These are phyloP conservation scores for Astraeus odoratus DNA, from an alignment of 768 basidiomycete genomes.

Conservation along the genomic window DNA sequence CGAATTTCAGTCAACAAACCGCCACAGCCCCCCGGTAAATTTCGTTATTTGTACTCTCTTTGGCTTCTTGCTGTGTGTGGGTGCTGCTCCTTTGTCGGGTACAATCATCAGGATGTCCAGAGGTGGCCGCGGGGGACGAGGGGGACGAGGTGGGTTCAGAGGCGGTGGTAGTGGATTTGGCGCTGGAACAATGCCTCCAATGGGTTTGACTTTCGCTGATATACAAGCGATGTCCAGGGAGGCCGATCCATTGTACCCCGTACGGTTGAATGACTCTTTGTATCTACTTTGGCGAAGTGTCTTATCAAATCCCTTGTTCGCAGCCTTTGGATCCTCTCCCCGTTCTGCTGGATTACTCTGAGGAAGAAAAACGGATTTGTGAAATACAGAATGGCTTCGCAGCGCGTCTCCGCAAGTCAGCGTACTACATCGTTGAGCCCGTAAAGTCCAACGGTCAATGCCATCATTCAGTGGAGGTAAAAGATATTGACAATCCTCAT, in stretches of 20 bases:
- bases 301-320: conserved; percentile 10
- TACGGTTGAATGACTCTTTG: conserved; percentile 35
- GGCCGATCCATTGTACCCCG: conserved; percentile 74
- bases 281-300: conserved; percentile 12
- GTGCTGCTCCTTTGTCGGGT: no score
- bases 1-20: conserved; percentile 4
- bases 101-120: conserved; percentile 37
- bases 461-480: background rate
- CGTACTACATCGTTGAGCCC: conserved; percentile 69
- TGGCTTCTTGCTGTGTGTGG: no score
- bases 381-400: conserved; percentile 64
- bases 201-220: conserved; percentile 78
- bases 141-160: conserved; percentile 58
- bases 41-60: no score
- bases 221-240: conserved; percentile 72
- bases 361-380: conserved; percentile 59
- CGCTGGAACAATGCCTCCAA: conserved; percentile 45
- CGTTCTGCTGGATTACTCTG: conserved; percentile 56
- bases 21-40: background rate
- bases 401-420: conserved; percentile 56
- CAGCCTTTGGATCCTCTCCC: conserved; percentile 64
- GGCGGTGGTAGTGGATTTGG: conserved; percentile 34
- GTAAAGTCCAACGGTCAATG: conserved; percentile 53
- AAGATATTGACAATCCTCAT: conserved; percentile 3
- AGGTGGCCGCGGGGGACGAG: conserved; percentile 43